Conservation (phyloP, 2,329 filamentous ascomycete species). For the Cryphonectria parasitica region DNA sequence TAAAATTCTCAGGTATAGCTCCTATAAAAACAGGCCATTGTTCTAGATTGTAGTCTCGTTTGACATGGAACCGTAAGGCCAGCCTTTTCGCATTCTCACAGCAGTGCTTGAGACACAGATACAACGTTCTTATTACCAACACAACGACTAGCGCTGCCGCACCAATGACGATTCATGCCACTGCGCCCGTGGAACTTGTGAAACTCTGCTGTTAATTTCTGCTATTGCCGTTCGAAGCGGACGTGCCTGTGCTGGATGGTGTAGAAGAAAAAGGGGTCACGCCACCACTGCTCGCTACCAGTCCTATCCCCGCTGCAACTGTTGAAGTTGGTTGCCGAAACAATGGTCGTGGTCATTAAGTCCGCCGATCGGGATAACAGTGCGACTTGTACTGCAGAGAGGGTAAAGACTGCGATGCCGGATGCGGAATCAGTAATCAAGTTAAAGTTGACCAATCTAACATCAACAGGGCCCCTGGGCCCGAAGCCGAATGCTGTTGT, state of each 20-base stretch:
- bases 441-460: constrained; percentile 19
- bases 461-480: constrained; percentile 6
- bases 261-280: not conserved
- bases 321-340: constrained; percentile 1
- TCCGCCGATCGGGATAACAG: constrained; percentile 22
- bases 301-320: not conserved
- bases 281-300: not conserved
- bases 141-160: constrained; percentile 10
- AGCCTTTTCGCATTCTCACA: not conserved
- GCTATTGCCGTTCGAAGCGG: not conserved
- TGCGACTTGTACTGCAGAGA: constrained; percentile 19
- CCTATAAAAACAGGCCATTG: not conserved
- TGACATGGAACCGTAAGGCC: not conserved
- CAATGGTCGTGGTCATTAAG: constrained; percentile 9
- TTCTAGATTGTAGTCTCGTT: not conserved
- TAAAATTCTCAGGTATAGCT: not conserved
- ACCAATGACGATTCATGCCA: constrained; percentile 23
- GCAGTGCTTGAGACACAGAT: constrained; percentile 16
- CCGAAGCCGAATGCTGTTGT: constrained; percentile 22
- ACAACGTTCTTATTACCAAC: constrained; percentile 14
- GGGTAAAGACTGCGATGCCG: constrained; percentile 17
- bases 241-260: not conserved
- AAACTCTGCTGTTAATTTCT: not conserved
- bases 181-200: constrained; percentile 18
- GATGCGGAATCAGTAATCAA: constrained; percentile 14